Evolutionary conservation across 2,329 filamentous ascomycete species (phyloP), one percentile per base, ranked within the genome.

Genomic region (Elsinoe arachidis): DNA sequence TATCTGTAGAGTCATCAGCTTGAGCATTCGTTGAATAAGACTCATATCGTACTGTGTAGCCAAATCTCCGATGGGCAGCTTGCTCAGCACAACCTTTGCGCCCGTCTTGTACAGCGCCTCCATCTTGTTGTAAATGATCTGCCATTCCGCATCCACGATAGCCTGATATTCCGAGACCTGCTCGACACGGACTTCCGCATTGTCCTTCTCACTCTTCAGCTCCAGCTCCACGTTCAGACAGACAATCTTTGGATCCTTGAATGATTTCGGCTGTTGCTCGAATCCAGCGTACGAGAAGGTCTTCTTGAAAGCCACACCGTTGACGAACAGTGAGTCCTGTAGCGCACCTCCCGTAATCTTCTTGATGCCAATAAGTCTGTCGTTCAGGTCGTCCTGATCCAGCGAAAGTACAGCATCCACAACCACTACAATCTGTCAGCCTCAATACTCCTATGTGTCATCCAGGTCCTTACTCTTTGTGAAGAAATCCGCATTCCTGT

Each of bases 71-170:
- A 99, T 97, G 39, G 93, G 93, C 61, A 97, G 80, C 77, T 96
- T 97, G 76, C 90, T 96, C 58, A 99, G 84, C 41, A 99, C 90
- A 54, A 99, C 90, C 82, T 96, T 96, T 63, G 93, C 93, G 56
- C 93, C 93, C 5, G 92, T 96, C 75, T 92, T 85, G 80, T 92
- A 83, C 56, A 96, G 77, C 51, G 92, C 89, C 77, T 99, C 93
- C 72, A 99, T 88, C 81, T 99, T 99, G 80, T 96, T 92, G 83
- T 87, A 97, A 73, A 99, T 99, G 70, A 99, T 99, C 75, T 96
- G 90, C 93, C 93, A 99, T 75, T 99, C 93, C 30, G 93, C 93
- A 69, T 99, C 93, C 70, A 99, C 93, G 65, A 99, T 96, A 62
- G 93, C 93, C 77, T 99, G 93, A 78, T 99, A 99, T 76, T 99